Base-by-base conservation (phyloP, 768 basidiomycete genomes). In the Naganishia friedmannii region DNA sequence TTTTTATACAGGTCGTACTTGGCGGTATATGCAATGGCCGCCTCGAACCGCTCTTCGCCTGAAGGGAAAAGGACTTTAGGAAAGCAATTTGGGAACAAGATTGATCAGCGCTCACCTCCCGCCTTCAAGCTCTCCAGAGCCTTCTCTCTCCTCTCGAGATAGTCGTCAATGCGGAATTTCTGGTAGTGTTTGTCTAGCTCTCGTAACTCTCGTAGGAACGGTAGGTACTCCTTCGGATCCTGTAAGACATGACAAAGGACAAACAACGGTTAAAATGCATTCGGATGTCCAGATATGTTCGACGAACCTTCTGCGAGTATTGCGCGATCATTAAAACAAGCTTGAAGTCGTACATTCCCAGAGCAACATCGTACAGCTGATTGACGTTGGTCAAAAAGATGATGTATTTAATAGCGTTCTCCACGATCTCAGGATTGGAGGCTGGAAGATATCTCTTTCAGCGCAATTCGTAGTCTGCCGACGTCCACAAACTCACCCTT, bases 311-410 rank as follows among this genome's bases (percentile, higher is more conserved):
- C 79, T 98, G 94, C 56, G 95, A 90, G 76, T 96, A 90, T 78
- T 98, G 96, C 0, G 96, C 94, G 51, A 99, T 87, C 89, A 98
- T 89, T 28, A 98, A 83, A 8, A 97, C 95, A 21, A 99, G 84
- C 32, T 91, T 88, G 83, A 98, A 98, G 81, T 99, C 93, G 77
- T 99, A 99, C 93, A 98, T 98, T 23, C 96, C 96, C 37, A 99
- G 85, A 0, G 96, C 96, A 13, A 91, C 90, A 79, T 98, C 88
- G 82, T 95, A 98, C 4, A 99, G 85, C 54, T 85, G 85, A 75
- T 98, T 88, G 0, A 93, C 93, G 74, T 98, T 92, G 23, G 93
- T 92, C 37, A 99, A 86, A 85, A 98, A 99, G 79, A 98, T 97
- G 79, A 98, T 89, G 77, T 98, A 99, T 78, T 94, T 97, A 76